Evolutionary conservation across 345 rosid genomes (phyloP), one percentile per base, ranked within the genome.

Genomic region (Linum trigynum): DNA sequence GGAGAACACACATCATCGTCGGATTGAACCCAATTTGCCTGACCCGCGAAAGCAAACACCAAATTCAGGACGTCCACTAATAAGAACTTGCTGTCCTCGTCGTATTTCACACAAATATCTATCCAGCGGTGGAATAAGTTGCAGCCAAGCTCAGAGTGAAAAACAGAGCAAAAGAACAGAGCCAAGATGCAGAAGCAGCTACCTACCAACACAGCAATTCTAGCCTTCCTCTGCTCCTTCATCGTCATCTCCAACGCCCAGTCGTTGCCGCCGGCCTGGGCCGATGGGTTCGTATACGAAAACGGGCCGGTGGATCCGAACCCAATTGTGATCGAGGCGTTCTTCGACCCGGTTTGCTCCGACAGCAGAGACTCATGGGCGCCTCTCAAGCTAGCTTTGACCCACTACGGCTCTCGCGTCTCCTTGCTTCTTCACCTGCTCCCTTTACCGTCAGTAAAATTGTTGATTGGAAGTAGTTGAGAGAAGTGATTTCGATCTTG

Each of bases 341-440:
- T 82, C 83, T 79, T 79, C 59, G 98, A 92, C 72, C 98, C 98
- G 43, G 85, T 90, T 72, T 92, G 98, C 68, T 83, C 97, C 35
- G 96, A 90, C 63, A 86, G 94, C 80, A 75, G 86, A 60, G 94
- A 88, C 76, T 66, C 92, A 5, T 92, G 98, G 98, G 81, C 85
- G 37, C 81, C 96, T 53, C 84, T 92, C 71, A 88, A 83, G 68
- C 80, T 72, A 72, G 91, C 84, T 53, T 67, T 90, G 42, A 69
- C 73, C 39, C 57, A 77, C 76, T 90, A 92, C 70, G 90, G 91
- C 65, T 67, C 85, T 73, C 87, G 80, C 71, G 85, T 86, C 65
- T 69, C 72, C 39, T 75, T 90, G 48, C 4, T 71, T 69, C 72
- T 86, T 75, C 94, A 90, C 69, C 90, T 90, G 63, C 85, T 92